Conservation (phyloP, 1,284 basidiomycete species). For the Naganishia sp. region DNA sequence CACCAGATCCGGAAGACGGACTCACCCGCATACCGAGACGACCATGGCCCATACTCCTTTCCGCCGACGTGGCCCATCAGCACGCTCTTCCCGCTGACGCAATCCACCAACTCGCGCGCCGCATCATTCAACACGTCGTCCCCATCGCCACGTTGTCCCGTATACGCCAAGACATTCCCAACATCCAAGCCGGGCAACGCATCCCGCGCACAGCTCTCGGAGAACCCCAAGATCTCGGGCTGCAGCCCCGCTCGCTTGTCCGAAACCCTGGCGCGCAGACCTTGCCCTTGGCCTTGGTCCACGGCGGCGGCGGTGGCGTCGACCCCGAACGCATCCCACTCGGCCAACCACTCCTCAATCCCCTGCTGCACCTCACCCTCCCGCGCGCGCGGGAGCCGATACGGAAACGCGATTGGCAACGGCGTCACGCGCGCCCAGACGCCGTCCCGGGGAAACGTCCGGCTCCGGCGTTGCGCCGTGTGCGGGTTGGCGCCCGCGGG, state of each 20-base stretch:
- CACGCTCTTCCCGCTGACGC: conserved; percentile 75
- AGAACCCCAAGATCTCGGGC: conserved; percentile 66
- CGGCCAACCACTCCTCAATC: conserved; percentile 66
- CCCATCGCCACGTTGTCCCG: conserved; percentile 59
- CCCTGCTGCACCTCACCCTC: conserved; percentile 62
- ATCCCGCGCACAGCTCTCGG: conserved; percentile 67
- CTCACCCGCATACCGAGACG: conserved; percentile 66
- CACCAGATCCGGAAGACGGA: not conserved
- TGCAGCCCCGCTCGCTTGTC: conserved; percentile 35
- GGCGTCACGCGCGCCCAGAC: conserved; percentile 85
- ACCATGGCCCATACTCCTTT: conserved; percentile 77
- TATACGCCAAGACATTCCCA: conserved; percentile 69
- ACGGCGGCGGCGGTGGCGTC: not conserved
- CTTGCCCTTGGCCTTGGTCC: conserved; percentile 55
- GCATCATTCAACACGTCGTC: conserved; percentile 52
- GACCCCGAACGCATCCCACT: conserved; percentile 38
- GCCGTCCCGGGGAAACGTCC: conserved; percentile 48
- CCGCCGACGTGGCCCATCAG: conserved; percentile 58
- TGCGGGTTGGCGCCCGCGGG: conserved; percentile 8
- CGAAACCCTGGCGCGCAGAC: conserved; percentile 35
- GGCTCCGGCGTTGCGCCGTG: conserved; percentile 46
- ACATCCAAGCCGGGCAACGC: conserved; percentile 83
- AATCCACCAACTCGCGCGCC: conserved; percentile 71
- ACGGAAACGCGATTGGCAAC: conserved; percentile 81
- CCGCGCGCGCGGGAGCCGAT: conserved; percentile 63